Percentiles rank a stretch among this genome's conserved stretches.
Conservation (phyloP, 306 rosid species). For the Corylus americana region DNA sequence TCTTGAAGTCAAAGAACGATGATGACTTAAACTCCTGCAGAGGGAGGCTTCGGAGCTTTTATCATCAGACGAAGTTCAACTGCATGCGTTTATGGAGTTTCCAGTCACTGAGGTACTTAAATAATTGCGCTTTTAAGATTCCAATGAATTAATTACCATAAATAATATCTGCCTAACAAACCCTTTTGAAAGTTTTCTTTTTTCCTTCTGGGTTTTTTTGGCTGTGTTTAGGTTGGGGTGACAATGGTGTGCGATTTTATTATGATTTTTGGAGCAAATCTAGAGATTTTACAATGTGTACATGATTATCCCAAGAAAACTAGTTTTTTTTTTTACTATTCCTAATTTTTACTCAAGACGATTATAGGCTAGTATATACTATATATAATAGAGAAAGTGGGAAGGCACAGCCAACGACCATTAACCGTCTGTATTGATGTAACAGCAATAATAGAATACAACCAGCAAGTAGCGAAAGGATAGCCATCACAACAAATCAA, state of each 20-base stretch:
- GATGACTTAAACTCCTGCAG: constrained; percentile 60
- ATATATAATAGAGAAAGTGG: no score
- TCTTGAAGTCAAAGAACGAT: constrained; percentile 61
- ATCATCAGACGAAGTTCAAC: constrained; percentile 44
- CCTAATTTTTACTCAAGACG: no score
- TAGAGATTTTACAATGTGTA: no score
- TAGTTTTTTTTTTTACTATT: no score
- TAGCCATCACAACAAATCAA: background rate
- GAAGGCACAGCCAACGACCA: no score
- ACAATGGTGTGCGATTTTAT: constrained; percentile 74
- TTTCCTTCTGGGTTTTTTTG: background rate
- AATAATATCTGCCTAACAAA: background rate
- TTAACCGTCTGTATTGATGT: no score
- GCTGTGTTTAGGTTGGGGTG: constrained; percentile 50
- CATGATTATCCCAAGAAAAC: no score
- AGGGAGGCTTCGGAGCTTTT: constrained; percentile 43
- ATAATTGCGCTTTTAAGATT: no score
- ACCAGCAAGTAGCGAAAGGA: background rate
- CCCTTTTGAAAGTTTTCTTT: background rate
- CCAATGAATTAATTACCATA: no score
- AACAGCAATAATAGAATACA: no score
- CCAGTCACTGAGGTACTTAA: constrained; percentile 56
- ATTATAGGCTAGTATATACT: no score
- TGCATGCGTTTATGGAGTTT: constrained; percentile 41
- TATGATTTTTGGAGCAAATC: no score